These are phyloP conservation scores for Aspergillus avenaceus DNA, from an alignment of 495 filamentous ascomycete species.

Conservation along the genomic window DNA sequence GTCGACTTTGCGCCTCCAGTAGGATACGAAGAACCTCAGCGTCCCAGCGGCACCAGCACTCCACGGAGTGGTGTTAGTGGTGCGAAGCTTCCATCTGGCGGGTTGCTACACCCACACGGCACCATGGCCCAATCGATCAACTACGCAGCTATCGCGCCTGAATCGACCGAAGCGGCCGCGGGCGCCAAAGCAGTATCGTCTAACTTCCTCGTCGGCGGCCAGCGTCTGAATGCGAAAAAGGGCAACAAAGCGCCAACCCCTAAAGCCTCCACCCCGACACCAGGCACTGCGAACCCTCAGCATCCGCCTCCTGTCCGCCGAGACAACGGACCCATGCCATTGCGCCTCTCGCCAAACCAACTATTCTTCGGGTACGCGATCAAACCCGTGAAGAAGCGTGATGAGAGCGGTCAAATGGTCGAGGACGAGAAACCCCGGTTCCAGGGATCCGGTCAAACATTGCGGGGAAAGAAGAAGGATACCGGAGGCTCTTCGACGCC, in stretches of 20 bases:
- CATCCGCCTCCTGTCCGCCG: conserved; percentile 41
- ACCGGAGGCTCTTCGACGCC: conserved; percentile 32
- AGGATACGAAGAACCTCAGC: conserved; percentile 81
- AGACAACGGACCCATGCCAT: conserved; percentile 78
- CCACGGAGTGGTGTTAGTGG: conserved; percentile 58
- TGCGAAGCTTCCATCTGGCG: conserved; percentile 59
- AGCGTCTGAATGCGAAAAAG: conserved; percentile 76
- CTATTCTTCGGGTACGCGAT: conserved; percentile 95
- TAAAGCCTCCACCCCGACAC: conserved; percentile 74
- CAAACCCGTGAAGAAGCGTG: conserved; percentile 78
- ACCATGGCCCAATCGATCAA: conserved; percentile 97
- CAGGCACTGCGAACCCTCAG: conserved; percentile 57
- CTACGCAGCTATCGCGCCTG: conserved; percentile 89
- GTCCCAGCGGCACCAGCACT: conserved; percentile 58
- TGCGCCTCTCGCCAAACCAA: conserved; percentile 81
- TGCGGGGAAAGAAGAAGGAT: conserved; percentile 62
- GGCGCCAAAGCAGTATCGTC: conserved; percentile 65
- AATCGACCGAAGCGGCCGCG: conserved; percentile 55
- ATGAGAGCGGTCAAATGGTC: conserved; percentile 57
- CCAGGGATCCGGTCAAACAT: conserved; percentile 82
- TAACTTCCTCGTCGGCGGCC: conserved; percentile 71
- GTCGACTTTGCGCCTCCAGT: conserved; percentile 94
- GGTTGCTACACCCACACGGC: conserved; percentile 73
- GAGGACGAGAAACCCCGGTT: conserved; percentile 73
- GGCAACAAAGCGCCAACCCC: conserved; percentile 73